phyloP scores from a whole-genome alignment of 2,329 filamentous ascomycete genomes.

The Didymella glomerata region DNA sequence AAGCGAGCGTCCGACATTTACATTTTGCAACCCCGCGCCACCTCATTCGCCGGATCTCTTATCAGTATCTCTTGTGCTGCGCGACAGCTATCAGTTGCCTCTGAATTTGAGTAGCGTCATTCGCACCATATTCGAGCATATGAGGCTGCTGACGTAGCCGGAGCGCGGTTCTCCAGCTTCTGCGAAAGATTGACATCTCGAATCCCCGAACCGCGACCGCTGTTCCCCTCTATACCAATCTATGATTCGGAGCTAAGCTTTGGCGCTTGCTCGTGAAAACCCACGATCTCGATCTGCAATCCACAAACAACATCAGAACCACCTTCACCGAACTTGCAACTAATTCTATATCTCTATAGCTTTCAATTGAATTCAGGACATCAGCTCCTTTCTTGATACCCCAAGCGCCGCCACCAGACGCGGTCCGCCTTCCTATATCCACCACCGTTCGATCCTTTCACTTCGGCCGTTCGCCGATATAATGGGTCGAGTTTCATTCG shows the following conservation, averaged over 20 bases:
- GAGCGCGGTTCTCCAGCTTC: slow-evolving; percentile 25
- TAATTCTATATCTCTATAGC: slow-evolving; percentile 26
- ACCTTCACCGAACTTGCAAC: slow-evolving; percentile 17
- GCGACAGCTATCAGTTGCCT: slow-evolving; percentile 40
- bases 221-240: slow-evolving; percentile 23
- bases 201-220: slow-evolving; percentile 15
- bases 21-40: slow-evolving; percentile 38
- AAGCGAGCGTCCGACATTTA: slow-evolving; percentile 31
- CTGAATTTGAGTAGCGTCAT: slow-evolving; percentile 35
- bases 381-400: slow-evolving; percentile 34
- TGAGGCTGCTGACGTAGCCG: slow-evolving; percentile 32
- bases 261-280: slow-evolving; percentile 23
- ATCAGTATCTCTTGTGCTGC: slow-evolving; percentile 40
- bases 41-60: slow-evolving; percentile 47
- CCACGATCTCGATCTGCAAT: slow-evolving; percentile 10
- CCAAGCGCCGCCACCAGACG: slow-evolving; percentile 36
- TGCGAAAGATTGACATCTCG: slow-evolving; percentile 23
- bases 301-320: slow-evolving; percentile 11
- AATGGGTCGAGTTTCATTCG: slow-evolving; percentile 63
- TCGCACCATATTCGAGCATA: slow-evolving; percentile 28
- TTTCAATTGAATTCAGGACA: slow-evolving; percentile 34
- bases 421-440: slow-evolving; percentile 28
- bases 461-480: slow-evolving; percentile 62
- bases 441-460: slow-evolving; percentile 36
- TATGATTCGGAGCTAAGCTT: slow-evolving; percentile 32